Conservation (phyloP, 2,329 filamentous ascomycete genomes). For the Albifimbria verrucaria region DNA sequence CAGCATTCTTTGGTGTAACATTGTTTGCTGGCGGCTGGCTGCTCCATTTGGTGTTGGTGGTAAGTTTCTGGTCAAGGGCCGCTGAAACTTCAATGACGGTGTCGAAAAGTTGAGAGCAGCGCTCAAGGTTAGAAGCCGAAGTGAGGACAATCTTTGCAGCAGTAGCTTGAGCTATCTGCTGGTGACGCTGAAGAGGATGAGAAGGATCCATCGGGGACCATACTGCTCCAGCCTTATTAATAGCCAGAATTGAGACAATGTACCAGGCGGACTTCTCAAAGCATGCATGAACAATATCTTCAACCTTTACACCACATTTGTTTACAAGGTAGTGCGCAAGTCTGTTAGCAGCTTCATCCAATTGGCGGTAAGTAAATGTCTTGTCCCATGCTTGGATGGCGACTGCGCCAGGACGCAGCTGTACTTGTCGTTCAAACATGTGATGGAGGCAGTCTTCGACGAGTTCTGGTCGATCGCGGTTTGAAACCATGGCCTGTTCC, state of each 20-base stretch:
- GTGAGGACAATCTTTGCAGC: too few species aligned
- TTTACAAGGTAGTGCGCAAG: slow-evolving; percentile 29
- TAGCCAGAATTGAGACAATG: not conserved
- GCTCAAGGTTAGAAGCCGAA: too few species aligned
- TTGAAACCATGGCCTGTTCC: not conserved
- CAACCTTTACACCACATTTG: slow-evolving; percentile 4
- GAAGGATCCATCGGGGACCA: not conserved
- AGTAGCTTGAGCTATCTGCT: not conserved
- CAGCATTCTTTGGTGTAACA: not conserved
- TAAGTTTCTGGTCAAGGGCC: not conserved
- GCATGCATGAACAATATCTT: slow-evolving; percentile 22
- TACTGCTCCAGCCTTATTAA: not conserved
- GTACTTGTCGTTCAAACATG: not conserved
- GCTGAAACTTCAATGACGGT: not conserved
- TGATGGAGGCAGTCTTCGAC: not conserved
- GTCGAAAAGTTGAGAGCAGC: too few species aligned
- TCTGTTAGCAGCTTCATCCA: slow-evolving; percentile 23
- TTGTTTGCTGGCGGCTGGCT: too few species aligned
- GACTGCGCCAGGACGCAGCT: not conserved
- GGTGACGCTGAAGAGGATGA: not conserved
- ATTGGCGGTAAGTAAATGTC: not conserved
- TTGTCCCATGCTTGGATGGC: not conserved
- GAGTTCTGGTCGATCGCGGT: not conserved
- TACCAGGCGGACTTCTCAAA: not conserved
- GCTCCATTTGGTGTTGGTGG: too few species aligned